Conservation (phyloP, 2,329 filamentous ascomycete genomes). For the Cytospora piceae region DNA sequence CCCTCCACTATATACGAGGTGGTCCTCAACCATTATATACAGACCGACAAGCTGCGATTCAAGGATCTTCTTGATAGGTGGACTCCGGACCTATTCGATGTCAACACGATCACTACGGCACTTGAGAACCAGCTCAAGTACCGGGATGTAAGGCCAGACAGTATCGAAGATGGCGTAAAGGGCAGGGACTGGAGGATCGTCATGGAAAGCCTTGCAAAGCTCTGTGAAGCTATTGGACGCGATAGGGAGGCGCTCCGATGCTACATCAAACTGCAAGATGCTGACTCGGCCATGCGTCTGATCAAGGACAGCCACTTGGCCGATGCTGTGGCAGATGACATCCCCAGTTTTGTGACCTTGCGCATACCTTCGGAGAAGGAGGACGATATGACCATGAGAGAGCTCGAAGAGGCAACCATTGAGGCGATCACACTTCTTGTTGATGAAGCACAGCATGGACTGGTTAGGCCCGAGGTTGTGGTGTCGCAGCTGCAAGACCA, state of each 20-base stretch:
- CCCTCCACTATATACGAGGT: constrained; percentile 85
- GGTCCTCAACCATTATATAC: constrained; percentile 85
- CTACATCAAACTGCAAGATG: constrained; percentile 90
- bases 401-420: constrained; percentile 77
- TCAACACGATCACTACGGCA: constrained; percentile 73
- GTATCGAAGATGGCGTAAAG: constrained; percentile 71
- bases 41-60: constrained; percentile 74
- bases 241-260: constrained; percentile 83
- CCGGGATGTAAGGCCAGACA: constrained; percentile 74
- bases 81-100: constrained; percentile 83
- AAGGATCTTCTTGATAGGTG: constrained; percentile 80
- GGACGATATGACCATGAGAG: constrained; percentile 64
- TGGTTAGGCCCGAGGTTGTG: constrained; percentile 77
- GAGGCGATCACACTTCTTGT: constrained; percentile 88
- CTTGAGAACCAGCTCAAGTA: constrained; percentile 83
- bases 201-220: constrained; percentile 81
- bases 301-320: constrained; percentile 90
- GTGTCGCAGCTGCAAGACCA: constrained; percentile 75
- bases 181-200: constrained; percentile 87
- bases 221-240: constrained; percentile 81
- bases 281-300: constrained; percentile 82
- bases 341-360: constrained; percentile 84
- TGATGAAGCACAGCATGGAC: constrained; percentile 86
- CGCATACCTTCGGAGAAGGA: constrained; percentile 76
- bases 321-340: constrained; percentile 85